These are phyloP conservation scores for Coemansia sp. DNA, from an alignment of 192 early-diverging fungal genomes.

Conservation along the genomic window DNA sequence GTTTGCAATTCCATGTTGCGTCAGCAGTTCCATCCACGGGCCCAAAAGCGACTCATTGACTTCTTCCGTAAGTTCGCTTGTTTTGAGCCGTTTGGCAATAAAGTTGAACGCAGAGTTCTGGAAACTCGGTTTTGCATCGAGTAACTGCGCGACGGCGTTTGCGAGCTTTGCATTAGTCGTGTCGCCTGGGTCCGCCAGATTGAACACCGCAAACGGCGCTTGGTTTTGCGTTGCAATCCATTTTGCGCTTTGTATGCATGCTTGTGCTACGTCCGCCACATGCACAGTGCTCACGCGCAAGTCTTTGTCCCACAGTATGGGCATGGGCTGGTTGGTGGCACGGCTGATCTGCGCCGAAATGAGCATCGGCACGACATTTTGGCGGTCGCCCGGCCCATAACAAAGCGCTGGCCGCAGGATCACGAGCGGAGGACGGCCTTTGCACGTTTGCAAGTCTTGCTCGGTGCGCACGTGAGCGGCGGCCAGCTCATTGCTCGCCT, in stretches of 20 bases:
- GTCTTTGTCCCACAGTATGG: constrained; percentile 89
- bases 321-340: constrained; percentile 81
- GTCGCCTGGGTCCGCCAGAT: constrained; percentile 82
- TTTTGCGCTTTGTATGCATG: constrained; percentile 57
- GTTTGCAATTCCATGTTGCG: constrained; percentile 62
- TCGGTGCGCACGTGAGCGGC: constrained; percentile 31
- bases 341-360: constrained; percentile 90
- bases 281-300: constrained; percentile 94
- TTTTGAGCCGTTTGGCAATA: constrained; percentile 61
- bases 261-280: constrained; percentile 74
- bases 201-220: constrained; percentile 56
- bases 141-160: constrained; percentile 28
- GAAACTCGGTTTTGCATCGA: constrained; percentile 26
- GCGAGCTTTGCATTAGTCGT: constrained; percentile 62
- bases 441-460: constrained; percentile 19
- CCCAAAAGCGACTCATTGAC: constrained; percentile 91
- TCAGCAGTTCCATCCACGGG: constrained; percentile 87
- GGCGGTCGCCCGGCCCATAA: constrained; percentile 77
- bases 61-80: constrained; percentile 83
- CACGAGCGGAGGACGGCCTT: constrained; percentile 65
- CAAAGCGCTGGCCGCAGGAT: constrained; percentile 85
- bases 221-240: not conserved
- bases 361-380: constrained; percentile 76
- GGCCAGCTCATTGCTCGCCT: constrained; percentile 17
- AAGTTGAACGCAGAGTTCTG: constrained; percentile 42